Evolutionary conservation across 2,329 filamentous ascomycete species (phyloP), one percentile per base, ranked within the genome.

Genomic region (Fusarium sp.): DNA sequence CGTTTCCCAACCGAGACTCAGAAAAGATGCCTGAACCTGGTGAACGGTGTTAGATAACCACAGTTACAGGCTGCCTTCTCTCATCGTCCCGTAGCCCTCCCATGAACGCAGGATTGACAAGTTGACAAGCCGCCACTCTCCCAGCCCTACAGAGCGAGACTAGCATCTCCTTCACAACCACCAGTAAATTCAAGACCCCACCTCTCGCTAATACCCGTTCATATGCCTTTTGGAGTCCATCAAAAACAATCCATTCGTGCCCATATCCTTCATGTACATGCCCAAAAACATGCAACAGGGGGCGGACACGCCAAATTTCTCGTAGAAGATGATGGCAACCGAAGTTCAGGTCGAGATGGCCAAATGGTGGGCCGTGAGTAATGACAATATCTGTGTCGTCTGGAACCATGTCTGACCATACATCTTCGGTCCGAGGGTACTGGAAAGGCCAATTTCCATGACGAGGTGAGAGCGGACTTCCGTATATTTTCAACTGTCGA

Each of bases 211-310:
- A 47, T 14, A 56, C 30, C 25, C 41, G 24, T 24, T 72, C 48
- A 37, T 75, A 79, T 25, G 70, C 67, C 22, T 55, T 47, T 68
- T 76, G 77, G 14, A 79, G n/a, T 18, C 22, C 42, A 52, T 81
- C 76, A 44, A 78, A 80, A 4, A 54, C 58, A 13, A 77, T 41
- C 55, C 61, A 64, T 51, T 82, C 79, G 18, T 68, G 65, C 2
- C 81, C 80, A 11, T 75, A 70, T 1, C 83, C 88, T 67, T 88
- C 86, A 76, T 93, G 90, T 22, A 91, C 85, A 77, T 93, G 91
- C 1, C 91, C 91, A 73, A 88, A 92, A 9, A 92, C 82, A 46
- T 87, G 86, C 46, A 93, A 79, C 56, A 81, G 79, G 4, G 91
- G 91, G 25, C 86, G 82, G 3, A 88, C 83, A 4, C 83, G 79